Evolutionary conservation across 129 eudicot species (phyloP).

Genomic region (Calendula officinalis): DNA sequence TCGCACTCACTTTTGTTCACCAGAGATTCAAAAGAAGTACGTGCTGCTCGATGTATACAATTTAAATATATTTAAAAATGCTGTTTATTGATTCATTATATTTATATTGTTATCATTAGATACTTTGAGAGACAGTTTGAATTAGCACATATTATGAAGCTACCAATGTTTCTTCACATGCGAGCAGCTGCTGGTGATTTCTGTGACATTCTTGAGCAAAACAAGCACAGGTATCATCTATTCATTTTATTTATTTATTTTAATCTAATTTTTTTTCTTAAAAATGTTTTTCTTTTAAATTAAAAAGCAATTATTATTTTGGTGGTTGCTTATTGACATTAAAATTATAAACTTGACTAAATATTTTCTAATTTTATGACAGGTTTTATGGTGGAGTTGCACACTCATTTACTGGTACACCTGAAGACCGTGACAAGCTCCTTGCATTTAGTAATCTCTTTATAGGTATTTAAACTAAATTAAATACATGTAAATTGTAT

Average conservation of each 20-base stretch:
- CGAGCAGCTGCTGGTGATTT: conserved; percentile 94
- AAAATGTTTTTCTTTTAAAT: too few species aligned
- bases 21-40: conserved; percentile 85
- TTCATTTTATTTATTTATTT: not conserved
- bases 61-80: not conserved
- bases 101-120: conserved; percentile 35
- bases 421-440: conserved; percentile 88
- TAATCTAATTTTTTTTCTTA: too few species aligned
- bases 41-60: conserved; percentile 19
- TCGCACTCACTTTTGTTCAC: conserved; percentile 91
- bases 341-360: not conserved
- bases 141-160: conserved; percentile 71
- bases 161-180: conserved; percentile 99
- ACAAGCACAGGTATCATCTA: conserved; percentile 63
- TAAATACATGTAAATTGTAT: too few species aligned
- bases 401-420: conserved; percentile 90
- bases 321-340: not conserved
- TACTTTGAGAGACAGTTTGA: conserved; percentile 96
- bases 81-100: not conserved
- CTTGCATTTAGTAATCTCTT: conserved; percentile 70
- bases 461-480: conserved; percentile 46
- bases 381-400: conserved; percentile 89
- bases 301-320: not conserved
- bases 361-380: conserved; percentile 12
- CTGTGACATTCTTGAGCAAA: conserved; percentile 73